A percentile compares a stretch with the other conserved stretches of the same genome.
Evolutionary conservation across 2,329 filamentous ascomycete genomes (phyloP).

Genomic region (Hyphodiscus sp.): DNA sequence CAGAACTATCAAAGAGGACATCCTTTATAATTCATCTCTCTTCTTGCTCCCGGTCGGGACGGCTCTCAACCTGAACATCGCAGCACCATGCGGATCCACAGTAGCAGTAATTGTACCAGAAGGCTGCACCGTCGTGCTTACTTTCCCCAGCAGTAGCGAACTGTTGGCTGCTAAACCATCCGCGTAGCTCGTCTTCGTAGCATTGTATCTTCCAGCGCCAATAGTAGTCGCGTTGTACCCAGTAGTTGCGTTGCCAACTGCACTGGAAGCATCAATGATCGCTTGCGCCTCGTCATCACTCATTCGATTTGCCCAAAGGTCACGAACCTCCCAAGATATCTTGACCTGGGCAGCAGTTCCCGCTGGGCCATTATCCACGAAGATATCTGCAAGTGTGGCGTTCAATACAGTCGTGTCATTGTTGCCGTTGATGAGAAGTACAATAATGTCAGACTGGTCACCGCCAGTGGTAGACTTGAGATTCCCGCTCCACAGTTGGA

Average conservation of each 20-base stretch:
- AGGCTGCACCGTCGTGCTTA: slow-evolving; percentile 36
- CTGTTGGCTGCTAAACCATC: slow-evolving; percentile 37
- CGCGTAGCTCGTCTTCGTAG: slow-evolving; percentile 41
- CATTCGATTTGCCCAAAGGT: slow-evolving; percentile 52
- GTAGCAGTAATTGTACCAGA: slow-evolving; percentile 37
- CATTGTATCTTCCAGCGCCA: slow-evolving; percentile 37
- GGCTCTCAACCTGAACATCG: slow-evolving; percentile 38
- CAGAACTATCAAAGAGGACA: neutral
- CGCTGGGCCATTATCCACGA: slow-evolving; percentile 39
- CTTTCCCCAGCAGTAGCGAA: slow-evolving; percentile 41
- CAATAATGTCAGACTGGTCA: slow-evolving; percentile 37
- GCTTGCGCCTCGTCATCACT: slow-evolving; percentile 35
- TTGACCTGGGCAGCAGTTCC: slow-evolving; percentile 36
- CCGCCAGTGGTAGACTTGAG: slow-evolving; percentile 36
- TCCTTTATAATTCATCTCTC: slow-evolving; percentile 34
- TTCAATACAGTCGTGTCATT: slow-evolving; percentile 39
- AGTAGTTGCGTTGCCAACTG: slow-evolving; percentile 27
- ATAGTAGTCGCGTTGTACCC: slow-evolving; percentile 28
- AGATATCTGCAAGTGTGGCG: slow-evolving; percentile 45
- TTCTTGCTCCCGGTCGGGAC: slow-evolving; percentile 19
- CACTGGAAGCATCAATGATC: slow-evolving; percentile 37
- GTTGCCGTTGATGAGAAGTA: slow-evolving; percentile 43
- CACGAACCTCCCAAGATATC: slow-evolving; percentile 45
- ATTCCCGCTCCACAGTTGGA: slow-evolving; percentile 43
- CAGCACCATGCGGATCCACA: slow-evolving; percentile 43